Evolutionary conservation across 2,329 filamentous ascomycete genomes (phyloP), one percentile per base, ranked within the genome.

Genomic region (Zymoseptoria tritici): DNA sequence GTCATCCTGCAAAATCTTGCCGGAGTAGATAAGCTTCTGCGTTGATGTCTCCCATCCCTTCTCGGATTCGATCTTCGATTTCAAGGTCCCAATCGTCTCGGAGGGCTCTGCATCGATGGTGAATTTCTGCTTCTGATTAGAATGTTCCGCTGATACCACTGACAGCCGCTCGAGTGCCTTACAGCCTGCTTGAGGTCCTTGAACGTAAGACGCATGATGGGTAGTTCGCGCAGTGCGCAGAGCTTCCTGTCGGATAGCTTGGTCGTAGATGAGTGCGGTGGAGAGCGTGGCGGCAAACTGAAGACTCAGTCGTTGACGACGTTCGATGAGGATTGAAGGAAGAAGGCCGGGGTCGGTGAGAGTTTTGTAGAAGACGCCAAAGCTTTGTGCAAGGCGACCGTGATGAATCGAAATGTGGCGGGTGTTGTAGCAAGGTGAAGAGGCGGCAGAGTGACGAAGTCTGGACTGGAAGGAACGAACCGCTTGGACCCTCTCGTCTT

Each of bases 11-110:
- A 99, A 81, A 70, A 99, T 97, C 81, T 99, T 99, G 80, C 94
- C 94, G 60, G 94, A 97, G 78, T 97, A 97, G 78, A 99, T 99
- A 72, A 99, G 86, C 82, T 97, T 97, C 79, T 96, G 90, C 65
- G 86, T 83, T 72, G 91, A 85, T 55, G 89, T 85, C 62, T 96
- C 92, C 91, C 93, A 97, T 76, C 91, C 91, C 79, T 97, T 97
- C 77, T 96, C 92, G 65, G 85, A 82, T 31, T 87, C 83, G 68
- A 99, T 96, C 81, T 94, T 96, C 74, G 90, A 85, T 83, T 99
- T 99, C 72, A 99, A 85, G 63, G 88, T 80, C 64, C 88, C 90
- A 75, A 99, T 89, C 76, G 90, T 89, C 75, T 97, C 92, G 66
- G 89, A 87, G 65, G 92, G 90, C 77, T 97, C 92, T 73, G 91